Base-by-base conservation (phyloP, 225 moss, liverwort and hornwort species). In the Climacium dendroides region DNA sequence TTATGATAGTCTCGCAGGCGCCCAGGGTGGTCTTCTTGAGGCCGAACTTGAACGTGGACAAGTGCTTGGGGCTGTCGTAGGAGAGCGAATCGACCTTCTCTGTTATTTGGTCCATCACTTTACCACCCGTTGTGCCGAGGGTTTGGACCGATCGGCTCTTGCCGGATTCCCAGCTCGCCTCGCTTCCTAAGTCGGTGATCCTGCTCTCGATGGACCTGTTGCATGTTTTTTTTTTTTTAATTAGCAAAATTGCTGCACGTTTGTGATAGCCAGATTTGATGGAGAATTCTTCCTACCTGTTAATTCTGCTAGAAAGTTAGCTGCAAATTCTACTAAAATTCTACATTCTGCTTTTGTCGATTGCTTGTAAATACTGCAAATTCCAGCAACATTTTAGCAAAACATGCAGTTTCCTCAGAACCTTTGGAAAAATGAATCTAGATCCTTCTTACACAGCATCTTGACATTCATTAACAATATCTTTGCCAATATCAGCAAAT, bases 21-120 rank as follows among this genome's bases (percentile, higher is more conserved):
- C 89, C 92, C 41, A 90, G 81, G 57, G 90, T 92, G 37, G 92
- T 89, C 81, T 92, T 94, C 78, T 94, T 94, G 25, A 92, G 81
- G 67, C 94, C 94, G 48, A 94, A 94, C 72, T 94, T 94, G 87
- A 94, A 94, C 8, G 94, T 92, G 24, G 94, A 94, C 83, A 94
- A 89, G 84, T 94, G 89, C 71, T 92, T 92, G 60, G 92, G 92
- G 77, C 91, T 92, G 79, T 92, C 92, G 34, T 87, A 92, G 4
- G 92, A 92, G 52, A 91, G 81, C 9, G 91, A 92, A 17, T 91
- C 91, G 13, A 92, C 94, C 53, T 87, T 90, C 91, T 94, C 94
- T 43, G 92, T 91, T 77, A 94, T 92, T 83, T 94, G 91, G 81
- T 92, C 94, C 92, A 92, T 94, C 48, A 90, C 92, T 81, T 92